These are phyloP conservation scores for Ambispora gerdemannii DNA, from an alignment of 192 early-diverging fungal genomes.

Conservation along the genomic window DNA sequence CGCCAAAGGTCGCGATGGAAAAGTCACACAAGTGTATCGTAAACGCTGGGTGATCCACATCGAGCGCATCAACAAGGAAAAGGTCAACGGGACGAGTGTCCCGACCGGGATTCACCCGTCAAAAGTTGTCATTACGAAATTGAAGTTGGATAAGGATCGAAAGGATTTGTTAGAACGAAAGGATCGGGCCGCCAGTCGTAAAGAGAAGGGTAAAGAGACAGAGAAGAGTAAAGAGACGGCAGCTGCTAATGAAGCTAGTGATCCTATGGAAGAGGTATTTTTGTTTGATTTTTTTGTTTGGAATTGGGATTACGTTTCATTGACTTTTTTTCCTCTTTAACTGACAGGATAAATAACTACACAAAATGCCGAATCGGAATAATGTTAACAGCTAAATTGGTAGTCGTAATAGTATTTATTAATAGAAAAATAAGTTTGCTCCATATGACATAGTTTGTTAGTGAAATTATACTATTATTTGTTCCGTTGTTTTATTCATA, in stretches of 20 bases:
- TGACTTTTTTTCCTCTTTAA: too few species aligned
- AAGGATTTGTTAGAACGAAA: constrained; percentile 88
- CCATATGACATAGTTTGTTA: too few species aligned
- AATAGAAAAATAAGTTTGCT: too few species aligned
- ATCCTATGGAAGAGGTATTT: neutral
- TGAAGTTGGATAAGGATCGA: constrained; percentile 98
- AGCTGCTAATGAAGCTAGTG: neutral
- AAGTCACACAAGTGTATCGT: constrained; percentile 95
- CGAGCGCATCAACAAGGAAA: constrained; percentile 94
- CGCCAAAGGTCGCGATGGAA: constrained; percentile 96
- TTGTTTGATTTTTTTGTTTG: too few species aligned
- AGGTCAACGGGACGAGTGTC: constrained; percentile 93
- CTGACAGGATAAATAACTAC: too few species aligned
- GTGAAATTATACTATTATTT: too few species aligned
- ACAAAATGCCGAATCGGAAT: too few species aligned
- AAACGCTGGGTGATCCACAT: constrained; percentile 99
- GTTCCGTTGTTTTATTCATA: too few species aligned
- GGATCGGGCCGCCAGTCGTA: constrained; percentile 44
- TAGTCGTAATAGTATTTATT: too few species aligned
- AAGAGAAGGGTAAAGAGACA: constrained; percentile 12
- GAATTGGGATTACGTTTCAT: too few species aligned
- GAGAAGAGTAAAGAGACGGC: too few species aligned
- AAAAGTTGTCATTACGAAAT: constrained; percentile 95
- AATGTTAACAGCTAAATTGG: too few species aligned
- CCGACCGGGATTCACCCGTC: constrained; percentile 96